Evolutionary conservation across 2,329 filamentous ascomycete genomes (phyloP), one percentile per base, ranked within the genome.

Genomic region (Penicillium sp.): DNA sequence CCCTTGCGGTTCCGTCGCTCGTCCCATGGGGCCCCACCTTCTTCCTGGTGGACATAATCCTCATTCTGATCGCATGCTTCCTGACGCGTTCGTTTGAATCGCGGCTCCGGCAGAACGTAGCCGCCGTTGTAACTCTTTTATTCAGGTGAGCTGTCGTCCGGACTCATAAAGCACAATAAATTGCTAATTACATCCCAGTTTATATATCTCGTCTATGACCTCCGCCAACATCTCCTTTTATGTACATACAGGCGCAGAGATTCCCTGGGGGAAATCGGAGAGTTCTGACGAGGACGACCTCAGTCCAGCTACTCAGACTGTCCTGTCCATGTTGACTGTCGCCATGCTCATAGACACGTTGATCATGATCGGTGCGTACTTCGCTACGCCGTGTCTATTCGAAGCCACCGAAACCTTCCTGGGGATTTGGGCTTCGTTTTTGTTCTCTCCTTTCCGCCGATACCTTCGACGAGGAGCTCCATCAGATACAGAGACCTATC

Each of bases 221-320:
- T 39, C 57, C 9, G 54, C 58, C 31, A 61, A 58, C 17, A 57
- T 57, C 44, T 57, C 58, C 10, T 56, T 57, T 39, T 60, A 55
- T 10, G 24, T 55, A 15, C 46, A 50, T n/a, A 58, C 46, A 6
- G 60, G 60, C 9, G 41, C 40, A 12, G 60, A 62, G 45, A 61
- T 62, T 8, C 53, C 57, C 35, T 62, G 59, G 60, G 53, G 53
- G 6, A 50, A 57, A 39, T 38, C 48, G 7, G 49, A 49, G 12
- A 45, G 39, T 24, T 54, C 58, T 13, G 46, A 53, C 7, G 43
- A 51, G 26, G 47, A 50, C 17, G 49, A 41, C 26, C 43, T 51
- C 4, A 45, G 10, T 26, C 5, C 28, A 8, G 28, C 53, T 37
- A 43, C 44, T 22, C 42, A 46, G 31, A 48, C 53, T 4, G 49